Evolutionary conservation across 805 yeast species (phyloP), one percentile per base, ranked within the genome.

Genomic region (Candida orba): DNA sequence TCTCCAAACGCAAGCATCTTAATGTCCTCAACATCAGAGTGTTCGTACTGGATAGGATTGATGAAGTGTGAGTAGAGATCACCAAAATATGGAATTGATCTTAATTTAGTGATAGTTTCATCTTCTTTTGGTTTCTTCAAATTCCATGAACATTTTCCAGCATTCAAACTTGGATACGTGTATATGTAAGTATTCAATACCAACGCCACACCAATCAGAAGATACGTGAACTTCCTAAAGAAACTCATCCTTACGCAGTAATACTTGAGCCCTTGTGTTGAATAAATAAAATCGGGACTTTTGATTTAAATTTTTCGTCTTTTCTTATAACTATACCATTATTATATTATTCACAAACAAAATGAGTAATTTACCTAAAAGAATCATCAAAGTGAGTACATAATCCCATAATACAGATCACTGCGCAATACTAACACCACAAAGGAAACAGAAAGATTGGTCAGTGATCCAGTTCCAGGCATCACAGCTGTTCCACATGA

Each of bases 381-480:
- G 99, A 69, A 91, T 91, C 53, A 86, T 91, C 52, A 89, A 90
- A 60, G 85, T 79, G 63, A 46, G 81, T 59, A 20, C 22, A 20
- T 9, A 31, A n/a, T 31, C 6, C 2, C n/a, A 10, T 33, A 7
- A 9, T 33, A 8, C 13, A 4, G 8, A 2, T 13, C 9, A 13
- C 15, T 30, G 2, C 8, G 3, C 8, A 5, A 7, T 12, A 24
- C 42, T 45, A 36, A 33, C 36, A 20, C 4, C 31, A 4, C 14
- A 10, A 34, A 80, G 81, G 99, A 93, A 67, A 91, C 98, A 10
- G 96, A 93, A 60, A 73, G 96, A 50, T 70, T 93, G 34, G 83
- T 83, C 22, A 81, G 88, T 33, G 99, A 93, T 56, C 98, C 99
- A 1, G 98, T 91, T 2, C 95, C 96, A 4, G 99, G 98, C 3